Evolutionary conservation across 2,329 filamentous ascomycete genomes (phyloP), one percentile per base, ranked within the genome.

Genomic region (Mycogone perniciosa): DNA sequence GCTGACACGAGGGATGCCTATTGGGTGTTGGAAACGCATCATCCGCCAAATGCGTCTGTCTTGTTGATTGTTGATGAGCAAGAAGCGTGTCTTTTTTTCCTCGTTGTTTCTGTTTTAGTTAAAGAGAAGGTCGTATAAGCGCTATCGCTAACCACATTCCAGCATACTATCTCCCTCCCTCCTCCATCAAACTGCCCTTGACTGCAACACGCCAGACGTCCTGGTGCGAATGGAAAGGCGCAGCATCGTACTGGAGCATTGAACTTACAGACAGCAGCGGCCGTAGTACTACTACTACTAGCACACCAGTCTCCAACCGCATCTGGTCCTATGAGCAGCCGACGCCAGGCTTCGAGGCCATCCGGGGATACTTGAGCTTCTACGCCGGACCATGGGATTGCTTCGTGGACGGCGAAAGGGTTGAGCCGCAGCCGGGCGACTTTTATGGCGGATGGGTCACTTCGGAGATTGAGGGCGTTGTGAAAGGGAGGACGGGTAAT

Each of bases 391-490:
- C 79, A 9, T 83, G 79, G 80, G 75, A 81, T 52, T 84, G 80
- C 59, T 80, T 72, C 62, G 80, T 82, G 4, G 79, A 84, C 62
- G 79, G 79, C 7, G 80, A 84, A 63, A 71, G 71, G 59, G 81
- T 82, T 20, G 69, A 76, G 62, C 68, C 79, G 37, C 79, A 83
- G 66, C 78, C 77, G 11, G 79, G 79, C 6, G 80, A 84, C 57
- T 84, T 82, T 56, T 84, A 83, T 64, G 81, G 81, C 27, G 81
- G 81, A 2, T 85, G 81, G 80, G 76, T 80, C 54, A 83, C 79
- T 44, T 75, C 73, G 54, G 80, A 84, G 51, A 73, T 84, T 54
- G 75, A 77, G 56, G 76, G 79, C 31, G 71, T 74, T 43, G 67
- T 74, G 52, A 74, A 75, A 62, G 71, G 69, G 9, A 61, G 61